These are phyloP conservation scores for Suhomyces chickasaworum DNA, from an alignment of 1,139 yeast species.

Conservation along the genomic window DNA sequence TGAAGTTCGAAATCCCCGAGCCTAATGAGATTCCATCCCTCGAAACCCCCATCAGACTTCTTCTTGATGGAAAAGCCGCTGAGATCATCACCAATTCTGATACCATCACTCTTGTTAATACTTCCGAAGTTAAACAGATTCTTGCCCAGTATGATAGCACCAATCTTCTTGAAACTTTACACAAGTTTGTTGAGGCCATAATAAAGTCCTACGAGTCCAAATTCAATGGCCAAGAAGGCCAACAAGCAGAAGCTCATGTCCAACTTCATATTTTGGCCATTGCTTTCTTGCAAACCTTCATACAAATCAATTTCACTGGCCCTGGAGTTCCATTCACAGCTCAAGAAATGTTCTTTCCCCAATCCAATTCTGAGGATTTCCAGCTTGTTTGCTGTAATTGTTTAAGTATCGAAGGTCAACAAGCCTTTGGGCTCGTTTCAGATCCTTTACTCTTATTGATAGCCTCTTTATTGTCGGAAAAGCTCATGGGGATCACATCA, in stretches of 20 bases:
- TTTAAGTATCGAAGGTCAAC: constrained; percentile 60
- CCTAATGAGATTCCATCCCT: constrained; percentile 11
- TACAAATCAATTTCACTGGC: constrained; percentile 83
- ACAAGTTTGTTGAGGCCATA: constrained; percentile 24
- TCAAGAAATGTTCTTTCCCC: constrained; percentile 35
- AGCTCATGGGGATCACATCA: constrained; percentile 34
- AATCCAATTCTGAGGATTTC: constrained; percentile 29
- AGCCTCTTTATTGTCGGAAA: constrained; percentile 54
- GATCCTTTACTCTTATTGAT: constrained; percentile 56
- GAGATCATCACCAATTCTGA: constrained; percentile 23
- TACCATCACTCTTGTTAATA: constrained; percentile 10
- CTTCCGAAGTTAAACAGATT: constrained; percentile 6
- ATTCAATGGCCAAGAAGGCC: constrained; percentile 18
- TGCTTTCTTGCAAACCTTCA: constrained; percentile 64
- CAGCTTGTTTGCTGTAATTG: constrained; percentile 39
- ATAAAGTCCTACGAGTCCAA: constrained; percentile 12
- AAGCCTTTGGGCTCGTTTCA: constrained; percentile 59
- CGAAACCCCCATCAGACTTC: constrained; percentile 17
- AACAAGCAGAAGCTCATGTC: constrained; percentile 19
- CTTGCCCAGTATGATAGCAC: constrained; percentile 20
- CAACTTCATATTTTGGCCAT: constrained; percentile 50
- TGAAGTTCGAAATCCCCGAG: constrained; percentile 20
- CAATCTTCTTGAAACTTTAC: constrained; percentile 24
- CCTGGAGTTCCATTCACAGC: constrained; percentile 56
- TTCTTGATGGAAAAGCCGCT: constrained; percentile 31